Conservation (phyloP, 768 basidiomycete species). For the Serendipita vermifera region DNA sequence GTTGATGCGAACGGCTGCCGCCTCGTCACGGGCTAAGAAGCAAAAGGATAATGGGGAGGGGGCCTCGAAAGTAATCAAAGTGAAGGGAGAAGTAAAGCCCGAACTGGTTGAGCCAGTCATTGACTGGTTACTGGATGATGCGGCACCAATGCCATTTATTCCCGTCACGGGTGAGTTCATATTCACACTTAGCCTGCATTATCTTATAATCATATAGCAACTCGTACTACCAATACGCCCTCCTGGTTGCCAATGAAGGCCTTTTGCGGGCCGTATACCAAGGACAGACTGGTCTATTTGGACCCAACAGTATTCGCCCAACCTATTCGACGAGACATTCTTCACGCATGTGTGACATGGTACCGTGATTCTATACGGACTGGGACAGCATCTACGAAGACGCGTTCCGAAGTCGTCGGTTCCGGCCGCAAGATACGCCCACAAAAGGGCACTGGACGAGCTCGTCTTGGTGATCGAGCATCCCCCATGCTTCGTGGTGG, state of each 20-base stretch:
- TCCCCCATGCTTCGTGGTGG: conserved; percentile 83
- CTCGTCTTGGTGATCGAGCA: conserved; percentile 80
- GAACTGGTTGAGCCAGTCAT: conserved; percentile 1
- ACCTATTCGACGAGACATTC: conserved; percentile 80
- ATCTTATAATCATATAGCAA: too few relatives aligned
- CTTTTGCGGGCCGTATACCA: conserved; percentile 3
- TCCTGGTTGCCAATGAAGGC: background rate
- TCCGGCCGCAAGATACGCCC: conserved; percentile 79
- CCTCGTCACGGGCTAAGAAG: background rate
- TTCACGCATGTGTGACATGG: conserved; percentile 84
- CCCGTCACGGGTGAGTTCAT: background rate
- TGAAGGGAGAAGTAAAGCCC: background rate
- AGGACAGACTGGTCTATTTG: conserved; percentile 23
- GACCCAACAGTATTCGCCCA: conserved; percentile 59
- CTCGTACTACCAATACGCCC: background rate
- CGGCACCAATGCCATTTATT: conserved; percentile 1
- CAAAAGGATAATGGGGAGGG: background rate
- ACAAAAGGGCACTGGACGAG: conserved; percentile 85
- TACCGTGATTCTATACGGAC: conserved; percentile 81
- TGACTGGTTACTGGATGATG: conserved; percentile 3
- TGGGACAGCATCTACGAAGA: conserved; percentile 85
- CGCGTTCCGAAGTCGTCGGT: conserved; percentile 76
- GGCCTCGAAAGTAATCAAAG: conserved; percentile 3
- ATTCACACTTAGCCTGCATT: too few relatives aligned
- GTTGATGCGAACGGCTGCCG: background rate